phyloP scores from a whole-genome alignment of 73 alveolate species.

The Blepharisma stoltei region DNA sequence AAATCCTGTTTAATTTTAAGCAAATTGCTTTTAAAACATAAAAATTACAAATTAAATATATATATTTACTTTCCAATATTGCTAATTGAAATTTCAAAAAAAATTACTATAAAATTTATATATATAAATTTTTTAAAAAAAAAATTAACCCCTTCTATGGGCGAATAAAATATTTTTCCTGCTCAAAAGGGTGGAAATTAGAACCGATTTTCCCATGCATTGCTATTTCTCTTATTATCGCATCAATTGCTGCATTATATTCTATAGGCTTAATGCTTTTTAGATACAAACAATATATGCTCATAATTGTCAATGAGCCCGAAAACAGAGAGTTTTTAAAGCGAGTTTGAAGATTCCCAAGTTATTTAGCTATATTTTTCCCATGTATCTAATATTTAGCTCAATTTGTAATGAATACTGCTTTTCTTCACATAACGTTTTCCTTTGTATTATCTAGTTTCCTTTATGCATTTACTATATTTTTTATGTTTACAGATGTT shows the following conservation, averaged over 20 bases:
- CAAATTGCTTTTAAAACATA: too few relatives aligned
- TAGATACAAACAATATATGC: neutral
- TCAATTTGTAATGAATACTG: neutral
- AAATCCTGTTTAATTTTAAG: too few relatives aligned
- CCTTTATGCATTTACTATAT: too few relatives aligned
- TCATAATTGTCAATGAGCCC: neutral
- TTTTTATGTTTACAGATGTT: too few relatives aligned
- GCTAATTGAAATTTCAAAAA: too few relatives aligned
- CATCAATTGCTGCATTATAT: neutral
- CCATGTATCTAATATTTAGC: neutral
- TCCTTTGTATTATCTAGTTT: neutral
- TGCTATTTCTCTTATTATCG: neutral
- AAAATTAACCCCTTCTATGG: too few relatives aligned
- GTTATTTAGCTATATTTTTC: neutral
- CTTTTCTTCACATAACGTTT: neutral
- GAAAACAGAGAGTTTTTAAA: neutral
- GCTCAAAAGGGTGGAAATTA: too few relatives aligned
- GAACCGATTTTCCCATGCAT: neutral
- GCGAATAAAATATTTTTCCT: too few relatives aligned
- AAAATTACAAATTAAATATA: too few relatives aligned
- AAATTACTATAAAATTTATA: too few relatives aligned
- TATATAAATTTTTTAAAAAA: too few relatives aligned
- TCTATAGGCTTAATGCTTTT: neutral
- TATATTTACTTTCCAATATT: too few relatives aligned
- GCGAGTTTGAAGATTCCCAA: neutral